Conservation (phyloP, 176 grass and related monocot genomes). For the Avena insularis region DNA sequence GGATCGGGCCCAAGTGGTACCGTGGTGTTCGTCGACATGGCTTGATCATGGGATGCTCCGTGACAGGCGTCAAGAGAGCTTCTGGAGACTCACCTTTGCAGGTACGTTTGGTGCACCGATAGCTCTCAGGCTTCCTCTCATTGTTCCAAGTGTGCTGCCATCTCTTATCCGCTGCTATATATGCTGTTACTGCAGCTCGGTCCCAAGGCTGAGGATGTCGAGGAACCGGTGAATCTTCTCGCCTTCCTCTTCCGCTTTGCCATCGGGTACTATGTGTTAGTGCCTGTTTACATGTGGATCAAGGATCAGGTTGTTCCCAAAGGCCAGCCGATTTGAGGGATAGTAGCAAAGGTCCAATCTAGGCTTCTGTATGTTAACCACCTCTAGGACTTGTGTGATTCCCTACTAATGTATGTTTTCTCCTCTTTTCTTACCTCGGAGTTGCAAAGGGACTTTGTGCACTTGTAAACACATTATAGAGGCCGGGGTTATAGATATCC, state of each 20-base stretch:
- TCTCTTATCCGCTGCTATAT: constrained; percentile 10
- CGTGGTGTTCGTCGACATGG: constrained; percentile 68
- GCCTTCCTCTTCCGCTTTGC: constrained; percentile 53
- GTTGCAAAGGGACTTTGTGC: neutral
- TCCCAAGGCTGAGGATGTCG: constrained; percentile 65
- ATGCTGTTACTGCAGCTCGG: constrained; percentile 58
- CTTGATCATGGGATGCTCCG: constrained; percentile 81
- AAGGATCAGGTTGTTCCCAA: constrained; percentile 74
- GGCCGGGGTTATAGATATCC: neutral
- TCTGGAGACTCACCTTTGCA: constrained; percentile 66
- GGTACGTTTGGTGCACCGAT: constrained; percentile 10
- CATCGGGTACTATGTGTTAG: constrained; percentile 48
- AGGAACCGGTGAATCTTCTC: constrained; percentile 66
- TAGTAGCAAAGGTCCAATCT: neutral
- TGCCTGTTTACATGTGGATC: constrained; percentile 79
- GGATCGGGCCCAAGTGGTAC: constrained; percentile 74
- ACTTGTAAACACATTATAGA: neutral
- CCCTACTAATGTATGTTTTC: neutral
- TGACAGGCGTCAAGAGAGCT: constrained; percentile 61
- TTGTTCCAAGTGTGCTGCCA: neutral
- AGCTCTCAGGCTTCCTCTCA: neutral
- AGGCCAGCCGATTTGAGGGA: constrained; percentile 57
- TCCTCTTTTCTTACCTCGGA: neutral
- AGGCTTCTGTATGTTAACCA: neutral
- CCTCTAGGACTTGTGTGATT: neutral